Conservation (phyloP, 371 early-diverging fungal species). For the Saksenaea oblongispora region DNA sequence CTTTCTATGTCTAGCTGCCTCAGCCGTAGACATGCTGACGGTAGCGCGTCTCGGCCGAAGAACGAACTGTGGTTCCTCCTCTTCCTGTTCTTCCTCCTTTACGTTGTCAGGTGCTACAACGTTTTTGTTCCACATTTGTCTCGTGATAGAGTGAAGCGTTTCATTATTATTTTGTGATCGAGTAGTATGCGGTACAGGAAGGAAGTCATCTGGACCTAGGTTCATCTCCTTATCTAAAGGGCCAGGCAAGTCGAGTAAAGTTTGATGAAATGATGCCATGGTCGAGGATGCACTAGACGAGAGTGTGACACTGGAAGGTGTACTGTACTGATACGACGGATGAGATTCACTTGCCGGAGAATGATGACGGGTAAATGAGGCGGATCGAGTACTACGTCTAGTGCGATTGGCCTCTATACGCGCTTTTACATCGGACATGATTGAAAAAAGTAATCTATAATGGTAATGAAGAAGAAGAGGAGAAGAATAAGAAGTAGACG, state of each 20-base stretch:
- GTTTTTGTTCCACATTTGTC: background rate
- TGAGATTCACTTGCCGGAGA: background rate
- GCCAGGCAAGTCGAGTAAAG: background rate
- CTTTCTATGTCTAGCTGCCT: constrained; percentile 1
- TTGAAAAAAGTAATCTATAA: background rate
- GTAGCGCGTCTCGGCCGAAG: constrained; percentile 2
- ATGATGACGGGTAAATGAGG: constrained; percentile 5
- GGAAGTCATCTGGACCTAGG: background rate
- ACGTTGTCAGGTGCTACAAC: background rate
- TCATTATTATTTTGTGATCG: background rate
- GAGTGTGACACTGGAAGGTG: constrained; percentile 1
- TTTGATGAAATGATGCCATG: background rate
- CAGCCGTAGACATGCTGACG: background rate
- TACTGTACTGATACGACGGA: constrained; percentile 2
- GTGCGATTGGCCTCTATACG: constrained; percentile 11
- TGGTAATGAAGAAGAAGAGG: background rate
- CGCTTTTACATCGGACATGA: constrained; percentile 7
- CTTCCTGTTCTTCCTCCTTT: background rate
- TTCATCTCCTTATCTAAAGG: background rate
- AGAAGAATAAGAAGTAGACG: background rate
- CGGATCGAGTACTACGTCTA: background rate
- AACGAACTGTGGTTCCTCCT: background rate
- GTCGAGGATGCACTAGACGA: constrained; percentile 3
- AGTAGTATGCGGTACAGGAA: background rate
- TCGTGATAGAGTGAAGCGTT: constrained; percentile 2